Conservation (phyloP, 169 alveolate genomes). For the Perkinsus chesapeaki region DNA sequence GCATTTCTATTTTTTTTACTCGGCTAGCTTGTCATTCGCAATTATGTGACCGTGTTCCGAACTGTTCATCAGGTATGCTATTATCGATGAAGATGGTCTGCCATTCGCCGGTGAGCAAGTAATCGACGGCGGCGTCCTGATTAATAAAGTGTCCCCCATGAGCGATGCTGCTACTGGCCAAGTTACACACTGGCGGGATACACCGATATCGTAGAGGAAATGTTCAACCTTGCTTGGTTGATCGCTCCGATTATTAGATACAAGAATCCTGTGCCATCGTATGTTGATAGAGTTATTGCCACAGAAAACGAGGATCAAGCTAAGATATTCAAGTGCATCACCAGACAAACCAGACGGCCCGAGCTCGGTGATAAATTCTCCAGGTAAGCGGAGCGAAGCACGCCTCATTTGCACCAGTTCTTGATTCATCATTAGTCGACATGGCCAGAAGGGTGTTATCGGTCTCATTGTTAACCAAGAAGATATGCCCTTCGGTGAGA, state of each 20-base stretch:
- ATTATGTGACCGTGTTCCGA: too few relatives aligned
- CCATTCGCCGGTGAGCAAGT: conserved; percentile 65
- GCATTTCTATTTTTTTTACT: too few relatives aligned
- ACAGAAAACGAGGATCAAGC: conserved; percentile 83
- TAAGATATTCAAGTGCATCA: conserved; percentile 78
- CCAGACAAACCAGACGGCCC: conserved; percentile 90
- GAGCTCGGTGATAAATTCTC: conserved; percentile 96
- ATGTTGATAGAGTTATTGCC: conserved; percentile 88
- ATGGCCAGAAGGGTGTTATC: conserved; percentile 99
- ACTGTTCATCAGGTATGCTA: not conserved
- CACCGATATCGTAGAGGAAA: not conserved
- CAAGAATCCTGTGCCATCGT: conserved; percentile 73
- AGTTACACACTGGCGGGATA: not conserved
- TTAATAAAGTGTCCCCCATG: conserved; percentile 70
- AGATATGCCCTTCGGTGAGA: conserved; percentile 96
- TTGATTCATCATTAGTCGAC: conserved; percentile 81
- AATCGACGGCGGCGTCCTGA: conserved; percentile 67
- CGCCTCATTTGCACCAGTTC: not conserved
- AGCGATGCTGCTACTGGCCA: conserved; percentile 26
- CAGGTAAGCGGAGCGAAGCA: conserved; percentile 11
- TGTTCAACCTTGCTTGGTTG: not conserved
- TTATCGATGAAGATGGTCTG: conserved; percentile 70
- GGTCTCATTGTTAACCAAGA: conserved; percentile 93
- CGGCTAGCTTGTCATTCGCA: too few relatives aligned
- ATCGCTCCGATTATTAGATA: too few relatives aligned